Evolutionary conservation across 352 stramenopile species (phyloP).

Genomic region (Aphanomyces astaci): DNA sequence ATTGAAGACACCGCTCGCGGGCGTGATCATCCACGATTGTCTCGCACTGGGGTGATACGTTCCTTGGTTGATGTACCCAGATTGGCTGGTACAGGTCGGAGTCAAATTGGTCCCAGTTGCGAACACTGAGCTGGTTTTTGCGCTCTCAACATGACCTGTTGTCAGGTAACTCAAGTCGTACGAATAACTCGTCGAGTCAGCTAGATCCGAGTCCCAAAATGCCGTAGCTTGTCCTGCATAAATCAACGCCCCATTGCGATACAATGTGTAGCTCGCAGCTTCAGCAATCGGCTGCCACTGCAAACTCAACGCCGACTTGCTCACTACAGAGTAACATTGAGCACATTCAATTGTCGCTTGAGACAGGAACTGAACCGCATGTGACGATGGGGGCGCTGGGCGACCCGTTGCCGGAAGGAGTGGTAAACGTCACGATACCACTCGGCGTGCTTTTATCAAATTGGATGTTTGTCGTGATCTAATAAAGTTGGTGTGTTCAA

Average conservation of each 20-base stretch:
- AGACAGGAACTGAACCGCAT: slow-evolving; percentile 21
- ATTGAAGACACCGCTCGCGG: slow-evolving; percentile 19
- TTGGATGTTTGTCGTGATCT: background rate
- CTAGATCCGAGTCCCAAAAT: slow-evolving; percentile 22
- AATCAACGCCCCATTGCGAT: slow-evolving; percentile 28
- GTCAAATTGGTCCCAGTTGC: slow-evolving; percentile 4
- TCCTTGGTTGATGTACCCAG: slow-evolving; percentile 29
- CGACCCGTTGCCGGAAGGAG: slow-evolving; percentile 18
- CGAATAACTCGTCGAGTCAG: background rate
- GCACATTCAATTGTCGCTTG: background rate
- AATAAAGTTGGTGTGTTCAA: background rate
- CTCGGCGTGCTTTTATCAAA: background rate
- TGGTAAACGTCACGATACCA: slow-evolving; percentile 13
- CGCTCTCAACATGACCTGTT: slow-evolving; percentile 4
- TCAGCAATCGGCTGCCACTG: slow-evolving; percentile 37
- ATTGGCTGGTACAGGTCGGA: slow-evolving; percentile 25
- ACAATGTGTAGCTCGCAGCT: slow-evolving; percentile 35
- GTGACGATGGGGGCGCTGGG: slow-evolving; percentile 21
- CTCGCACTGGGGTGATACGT: slow-evolving; percentile 33
- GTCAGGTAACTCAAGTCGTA: slow-evolving; percentile 17
- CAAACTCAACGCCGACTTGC: slow-evolving; percentile 28
- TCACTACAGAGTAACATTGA: background rate
- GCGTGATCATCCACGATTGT: slow-evolving; percentile 37
- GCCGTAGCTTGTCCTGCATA: slow-evolving; percentile 6
- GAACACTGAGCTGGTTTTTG: background rate